These are phyloP conservation scores for Gamsiella multidivaricata DNA, from an alignment of 192 early-diverging fungal genomes.

Conservation along the genomic window DNA sequence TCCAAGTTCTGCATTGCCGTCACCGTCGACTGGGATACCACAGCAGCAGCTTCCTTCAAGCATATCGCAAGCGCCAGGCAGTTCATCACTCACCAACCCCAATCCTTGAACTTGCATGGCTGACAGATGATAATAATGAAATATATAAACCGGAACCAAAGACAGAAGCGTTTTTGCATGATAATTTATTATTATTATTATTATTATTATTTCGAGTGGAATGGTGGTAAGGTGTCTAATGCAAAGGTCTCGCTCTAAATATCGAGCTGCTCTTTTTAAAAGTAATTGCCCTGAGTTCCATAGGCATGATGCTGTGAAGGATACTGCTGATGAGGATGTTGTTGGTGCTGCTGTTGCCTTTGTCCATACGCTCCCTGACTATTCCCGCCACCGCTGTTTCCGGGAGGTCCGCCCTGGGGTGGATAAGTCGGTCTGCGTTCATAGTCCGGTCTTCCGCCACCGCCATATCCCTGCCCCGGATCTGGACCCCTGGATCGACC, in stretches of 20 bases:
- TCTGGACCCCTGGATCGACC: slow-evolving; percentile 8
- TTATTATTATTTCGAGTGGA: too few relatives aligned
- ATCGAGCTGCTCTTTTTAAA: too few relatives aligned
- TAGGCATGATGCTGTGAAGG: background rate
- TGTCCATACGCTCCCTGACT: slow-evolving; percentile 37
- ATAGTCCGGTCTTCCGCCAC: slow-evolving; percentile 25
- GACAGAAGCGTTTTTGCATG: too few relatives aligned
- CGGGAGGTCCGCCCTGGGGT: slow-evolving; percentile 9
- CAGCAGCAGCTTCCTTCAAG: slow-evolving; percentile 5
- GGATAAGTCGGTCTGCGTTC: slow-evolving; percentile 26
- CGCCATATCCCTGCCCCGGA: slow-evolving; percentile 18
- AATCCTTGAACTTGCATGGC: too few relatives aligned
- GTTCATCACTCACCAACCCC: too few relatives aligned
- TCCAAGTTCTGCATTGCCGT: background rate
- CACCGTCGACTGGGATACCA: background rate
- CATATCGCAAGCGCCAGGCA: too few relatives aligned
- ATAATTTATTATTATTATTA: too few relatives aligned
- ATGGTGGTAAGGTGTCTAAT: too few relatives aligned
- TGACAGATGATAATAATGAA: too few relatives aligned
- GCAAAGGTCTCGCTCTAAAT: too few relatives aligned
- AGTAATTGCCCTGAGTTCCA: slow-evolving; percentile 32
- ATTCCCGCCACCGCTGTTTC: slow-evolving; percentile 6
- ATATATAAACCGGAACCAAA: too few relatives aligned
- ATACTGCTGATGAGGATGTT: slow-evolving; percentile 19
- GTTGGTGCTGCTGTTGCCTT: slow-evolving; percentile 22